phyloP scores from a whole-genome alignment of 2,329 filamentous ascomycete genomes.

The Fusarium sp. region DNA sequence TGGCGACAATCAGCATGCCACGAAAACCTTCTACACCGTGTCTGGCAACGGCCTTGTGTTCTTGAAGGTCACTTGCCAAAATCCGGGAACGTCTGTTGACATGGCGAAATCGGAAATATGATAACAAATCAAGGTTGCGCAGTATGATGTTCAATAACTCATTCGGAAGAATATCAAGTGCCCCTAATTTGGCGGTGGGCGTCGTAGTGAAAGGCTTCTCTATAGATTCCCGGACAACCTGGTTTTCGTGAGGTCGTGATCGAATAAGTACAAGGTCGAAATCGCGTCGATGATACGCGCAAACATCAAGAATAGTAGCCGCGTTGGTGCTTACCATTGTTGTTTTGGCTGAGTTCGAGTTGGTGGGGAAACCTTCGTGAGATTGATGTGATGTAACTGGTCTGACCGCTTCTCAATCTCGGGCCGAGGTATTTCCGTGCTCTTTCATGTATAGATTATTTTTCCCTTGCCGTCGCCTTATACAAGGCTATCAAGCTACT shows the following conservation, averaged over 20 bases:
- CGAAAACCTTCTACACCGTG: neutral
- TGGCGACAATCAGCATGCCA: no score
- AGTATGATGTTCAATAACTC: neutral
- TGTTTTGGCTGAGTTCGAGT: neutral
- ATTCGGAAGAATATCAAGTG: neutral
- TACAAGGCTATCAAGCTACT: no score
- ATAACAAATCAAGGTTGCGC: neutral
- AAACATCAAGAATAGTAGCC: neutral
- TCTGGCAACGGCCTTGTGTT: neutral
- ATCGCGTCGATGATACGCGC: neutral
- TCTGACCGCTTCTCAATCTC: no score
- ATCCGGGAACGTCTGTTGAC: neutral
- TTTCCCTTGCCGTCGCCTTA: no score
- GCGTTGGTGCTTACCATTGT: neutral
- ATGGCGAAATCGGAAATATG: neutral
- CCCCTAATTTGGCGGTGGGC: neutral
- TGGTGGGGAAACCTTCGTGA: neutral
- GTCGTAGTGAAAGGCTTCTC: neutral
- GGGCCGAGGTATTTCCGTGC: no score
- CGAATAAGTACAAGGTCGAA: neutral
- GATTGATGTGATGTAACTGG: neutral
- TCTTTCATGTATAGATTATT: no score
- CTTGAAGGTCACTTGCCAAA: neutral
- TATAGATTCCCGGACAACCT: neutral
- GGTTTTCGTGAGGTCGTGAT: neutral